A percentile compares a stretch with the other conserved stretches of the same genome.
phyloP scores from a whole-genome alignment of 495 filamentous ascomycete genomes.

The Rhizodiscina lignyota region DNA sequence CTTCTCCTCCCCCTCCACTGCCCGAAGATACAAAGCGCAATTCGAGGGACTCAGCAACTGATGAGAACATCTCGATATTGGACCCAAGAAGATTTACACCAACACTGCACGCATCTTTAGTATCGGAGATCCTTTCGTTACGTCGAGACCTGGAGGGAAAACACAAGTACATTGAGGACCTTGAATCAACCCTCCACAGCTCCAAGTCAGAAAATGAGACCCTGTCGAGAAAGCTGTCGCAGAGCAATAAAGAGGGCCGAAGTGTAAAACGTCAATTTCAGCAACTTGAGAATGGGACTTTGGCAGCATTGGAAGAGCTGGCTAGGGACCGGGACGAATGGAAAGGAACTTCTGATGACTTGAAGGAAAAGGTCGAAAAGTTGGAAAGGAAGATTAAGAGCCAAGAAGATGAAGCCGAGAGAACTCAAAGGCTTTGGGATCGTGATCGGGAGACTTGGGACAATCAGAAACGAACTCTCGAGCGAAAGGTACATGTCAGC shows the following conservation, averaged over 20 bases:
- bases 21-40: too few relatives aligned
- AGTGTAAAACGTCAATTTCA: slow-evolving; percentile 73
- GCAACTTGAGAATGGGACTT: slow-evolving; percentile 70
- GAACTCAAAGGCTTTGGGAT: slow-evolving; percentile 59
- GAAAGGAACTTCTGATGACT: slow-evolving; percentile 52
- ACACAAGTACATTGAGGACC: slow-evolving; percentile 59
- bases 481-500: slow-evolving; percentile 70
- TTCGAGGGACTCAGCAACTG: slow-evolving; percentile 29
- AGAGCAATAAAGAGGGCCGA: slow-evolving; percentile 54
- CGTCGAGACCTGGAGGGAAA: slow-evolving; percentile 82
- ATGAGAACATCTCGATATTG: slow-evolving; percentile 61
- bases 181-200: slow-evolving; percentile 61
- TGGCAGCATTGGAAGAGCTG: slow-evolving; percentile 66
- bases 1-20: slow-evolving; percentile 43
- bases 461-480: slow-evolving; percentile 59
- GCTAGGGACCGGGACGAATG: slow-evolving; percentile 77
- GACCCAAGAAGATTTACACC: slow-evolving; percentile 89
- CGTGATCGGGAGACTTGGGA: slow-evolving; percentile 72
- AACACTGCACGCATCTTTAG: neutral
- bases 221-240: slow-evolving; percentile 39
- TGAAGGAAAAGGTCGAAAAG: slow-evolving; percentile 61
- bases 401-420: slow-evolving; percentile 70
- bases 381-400: slow-evolving; percentile 59
- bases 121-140: slow-evolving; percentile 52
- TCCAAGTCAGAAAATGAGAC: slow-evolving; percentile 58